A percentile compares a stretch with the other conserved stretches of the same genome.
Evolutionary conservation across 2,329 filamentous ascomycete genomes (phyloP).

Genomic region (Pestalotiopsis sp.): DNA sequence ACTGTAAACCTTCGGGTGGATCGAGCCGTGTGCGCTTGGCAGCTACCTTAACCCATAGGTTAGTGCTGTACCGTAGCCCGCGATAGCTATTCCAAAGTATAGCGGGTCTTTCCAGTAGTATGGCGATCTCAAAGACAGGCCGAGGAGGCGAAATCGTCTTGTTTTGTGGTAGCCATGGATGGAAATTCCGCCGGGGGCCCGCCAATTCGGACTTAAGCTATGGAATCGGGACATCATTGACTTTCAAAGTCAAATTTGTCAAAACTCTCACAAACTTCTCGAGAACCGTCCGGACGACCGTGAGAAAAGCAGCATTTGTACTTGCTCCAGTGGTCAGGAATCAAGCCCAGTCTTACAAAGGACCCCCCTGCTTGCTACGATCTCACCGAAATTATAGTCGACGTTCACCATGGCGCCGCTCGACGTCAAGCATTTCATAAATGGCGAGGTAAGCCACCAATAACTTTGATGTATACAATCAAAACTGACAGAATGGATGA

Average conservation of each 20-base stretch:
- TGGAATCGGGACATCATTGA: neutral
- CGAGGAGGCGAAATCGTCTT: neutral
- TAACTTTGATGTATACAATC: neutral
- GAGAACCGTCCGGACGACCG: neutral
- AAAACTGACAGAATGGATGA: neutral
- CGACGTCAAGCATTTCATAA: slow-evolving; percentile 20
- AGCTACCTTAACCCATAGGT: neutral
- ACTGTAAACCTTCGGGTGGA: neutral
- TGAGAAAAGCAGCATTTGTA: neutral
- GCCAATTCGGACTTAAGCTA: neutral
- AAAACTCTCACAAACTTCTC: neutral
- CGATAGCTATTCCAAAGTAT: neutral
- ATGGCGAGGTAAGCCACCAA: slow-evolving; percentile 18
- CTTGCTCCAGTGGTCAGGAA: neutral
- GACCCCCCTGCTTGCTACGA: neutral
- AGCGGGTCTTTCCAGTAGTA: neutral
- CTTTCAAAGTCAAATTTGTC: neutral
- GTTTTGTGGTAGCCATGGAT: neutral
- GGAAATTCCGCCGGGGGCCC: neutral
- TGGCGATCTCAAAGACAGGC: neutral
- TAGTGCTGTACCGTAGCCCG: neutral
- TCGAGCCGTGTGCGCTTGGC: neutral
- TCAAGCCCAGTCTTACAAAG: neutral
- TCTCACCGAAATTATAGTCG: neutral
- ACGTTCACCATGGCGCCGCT: slow-evolving; percentile 16